Evolutionary conservation across 2,329 filamentous ascomycete species (phyloP).

Genomic region (Colletotrichum sp.): DNA sequence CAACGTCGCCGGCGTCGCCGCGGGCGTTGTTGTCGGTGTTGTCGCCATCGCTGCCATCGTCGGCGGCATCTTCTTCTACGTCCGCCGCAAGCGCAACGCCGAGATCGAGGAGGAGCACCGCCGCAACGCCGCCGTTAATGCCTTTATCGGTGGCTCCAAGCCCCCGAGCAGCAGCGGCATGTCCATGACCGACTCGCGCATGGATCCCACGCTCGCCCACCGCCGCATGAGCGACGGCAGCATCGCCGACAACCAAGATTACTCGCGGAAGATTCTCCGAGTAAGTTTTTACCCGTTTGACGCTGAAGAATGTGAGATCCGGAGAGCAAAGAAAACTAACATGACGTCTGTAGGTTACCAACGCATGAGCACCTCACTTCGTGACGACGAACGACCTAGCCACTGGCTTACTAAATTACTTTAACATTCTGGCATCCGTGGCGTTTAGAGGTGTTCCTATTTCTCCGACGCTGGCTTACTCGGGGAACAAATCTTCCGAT

Average conservation of each 20-base stretch:
- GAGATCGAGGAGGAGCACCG: slow-evolving; percentile 86
- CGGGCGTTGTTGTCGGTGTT: slow-evolving; percentile 85
- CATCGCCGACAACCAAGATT: slow-evolving; percentile 96
- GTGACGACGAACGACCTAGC: slow-evolving; percentile 41
- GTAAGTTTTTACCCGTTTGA: slow-evolving; percentile 55
- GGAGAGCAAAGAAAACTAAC: not conserved
- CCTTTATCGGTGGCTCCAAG: slow-evolving; percentile 72
- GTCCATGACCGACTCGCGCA: slow-evolving; percentile 81
- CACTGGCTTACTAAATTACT: slow-evolving; percentile 29
- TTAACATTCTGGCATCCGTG: slow-evolving; percentile 46
- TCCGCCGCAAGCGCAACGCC: slow-evolving; percentile 77
- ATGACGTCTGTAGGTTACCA: slow-evolving; percentile 53
- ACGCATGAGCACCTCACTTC: slow-evolving; percentile 51
- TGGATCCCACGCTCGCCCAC: slow-evolving; percentile 86
- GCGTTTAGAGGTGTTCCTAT: slow-evolving; percentile 36
- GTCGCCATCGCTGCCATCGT: slow-evolving; percentile 69
- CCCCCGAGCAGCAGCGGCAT: slow-evolving; percentile 67
- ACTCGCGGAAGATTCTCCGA: slow-evolving; percentile 93
- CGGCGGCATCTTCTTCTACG: slow-evolving; percentile 74
- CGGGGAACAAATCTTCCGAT: slow-evolving; percentile 8
- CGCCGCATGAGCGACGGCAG: slow-evolving; percentile 91
- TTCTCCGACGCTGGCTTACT: slow-evolving; percentile 15
- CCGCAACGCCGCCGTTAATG: slow-evolving; percentile 78
- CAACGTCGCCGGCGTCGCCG: slow-evolving; percentile 86
- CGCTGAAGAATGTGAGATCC: fast-evolving